Evolutionary conservation across 306 rosid species (phyloP), one percentile per base, ranked within the genome.

Genomic region (Crotalaria pallida): DNA sequence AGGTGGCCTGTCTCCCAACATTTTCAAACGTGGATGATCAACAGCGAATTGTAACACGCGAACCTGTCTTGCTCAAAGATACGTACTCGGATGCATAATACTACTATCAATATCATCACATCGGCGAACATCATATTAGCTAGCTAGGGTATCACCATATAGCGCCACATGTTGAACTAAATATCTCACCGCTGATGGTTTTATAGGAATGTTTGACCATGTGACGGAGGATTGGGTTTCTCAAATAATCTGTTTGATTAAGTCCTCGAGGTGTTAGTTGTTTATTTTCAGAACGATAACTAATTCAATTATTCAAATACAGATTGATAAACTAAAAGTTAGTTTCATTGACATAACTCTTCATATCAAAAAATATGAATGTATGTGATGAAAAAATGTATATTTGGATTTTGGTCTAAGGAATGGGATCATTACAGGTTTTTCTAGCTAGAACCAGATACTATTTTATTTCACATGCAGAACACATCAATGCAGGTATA

Each of bases 1-100:
- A 85, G 90, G 83, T 81, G 79, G 82, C 77, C 82, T 21, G 70
- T 85, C 87, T 61, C 60, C 16, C 38, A 57, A 65, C 19, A 78
- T 58, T 65, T 78, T 78, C 75, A 78, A 76, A 62, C 78, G 59
- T 69, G 75, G 80, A 82, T 64, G 58, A 82, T 74, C 75, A 61
- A 61, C 22, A 58, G 2, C 13, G 45, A 67, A 44, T 64, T 10
- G 38, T 45, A 8, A 59, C 50, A 63, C n/a, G 40, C 38, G 65
- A 29, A 34, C 34, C 57, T 13, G 68, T 76, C 72, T 43, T 45
- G 29, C 75, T 80, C 71, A 60, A 33, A 44, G 52, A 72, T 65
- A 56, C 72, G 67, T 45, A 51, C 64, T 41, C 67, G 21, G 27
- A 81, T 72, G 71, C 22, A 58, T 23, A 76, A 75, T 22, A n/a